phyloP scores from a whole-genome alignment of 2,329 filamentous ascomycete species.

The Claviceps sorghi region DNA sequence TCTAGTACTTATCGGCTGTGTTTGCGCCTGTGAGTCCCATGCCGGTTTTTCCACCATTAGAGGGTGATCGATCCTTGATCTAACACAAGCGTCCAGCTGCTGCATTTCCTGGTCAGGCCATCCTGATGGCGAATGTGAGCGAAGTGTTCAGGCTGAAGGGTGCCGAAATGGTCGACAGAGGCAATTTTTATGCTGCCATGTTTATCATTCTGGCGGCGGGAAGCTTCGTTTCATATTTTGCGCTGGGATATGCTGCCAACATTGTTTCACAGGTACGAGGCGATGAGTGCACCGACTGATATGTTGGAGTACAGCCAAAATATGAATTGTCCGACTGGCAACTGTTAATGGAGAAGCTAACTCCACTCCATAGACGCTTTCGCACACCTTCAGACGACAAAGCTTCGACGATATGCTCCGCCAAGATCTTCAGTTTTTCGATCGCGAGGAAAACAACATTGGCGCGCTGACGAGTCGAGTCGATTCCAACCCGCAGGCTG shows the following conservation, averaged over 20 bases:
- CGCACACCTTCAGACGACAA: conserved; percentile 17
- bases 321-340: too few relatives aligned
- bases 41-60: neutral
- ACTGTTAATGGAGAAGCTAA: neutral
- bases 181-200: conserved; percentile 41
- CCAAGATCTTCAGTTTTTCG: conserved; percentile 28
- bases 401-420: conserved; percentile 19
- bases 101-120: conserved; percentile 27
- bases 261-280: conserved; percentile 13
- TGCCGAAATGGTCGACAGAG: conserved; percentile 19
- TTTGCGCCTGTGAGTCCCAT: conserved; percentile 13
- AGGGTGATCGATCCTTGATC: neutral
- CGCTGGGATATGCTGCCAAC: conserved; percentile 22
- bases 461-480: conserved; percentile 22
- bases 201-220: conserved; percentile 35
- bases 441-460: conserved; percentile 24
- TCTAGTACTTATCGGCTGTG: conserved; percentile 15
- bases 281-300: neutral
- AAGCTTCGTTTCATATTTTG: conserved; percentile 29
- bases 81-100: conserved; percentile 12
- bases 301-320: neutral
- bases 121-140: conserved; percentile 27
- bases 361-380: conserved; percentile 6
- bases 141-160: conserved; percentile 24
- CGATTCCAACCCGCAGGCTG: conserved; percentile 22